Base-by-base conservation (phyloP, 2,329 filamentous ascomycete genomes). In the Fusarium praegraminearum region DNA sequence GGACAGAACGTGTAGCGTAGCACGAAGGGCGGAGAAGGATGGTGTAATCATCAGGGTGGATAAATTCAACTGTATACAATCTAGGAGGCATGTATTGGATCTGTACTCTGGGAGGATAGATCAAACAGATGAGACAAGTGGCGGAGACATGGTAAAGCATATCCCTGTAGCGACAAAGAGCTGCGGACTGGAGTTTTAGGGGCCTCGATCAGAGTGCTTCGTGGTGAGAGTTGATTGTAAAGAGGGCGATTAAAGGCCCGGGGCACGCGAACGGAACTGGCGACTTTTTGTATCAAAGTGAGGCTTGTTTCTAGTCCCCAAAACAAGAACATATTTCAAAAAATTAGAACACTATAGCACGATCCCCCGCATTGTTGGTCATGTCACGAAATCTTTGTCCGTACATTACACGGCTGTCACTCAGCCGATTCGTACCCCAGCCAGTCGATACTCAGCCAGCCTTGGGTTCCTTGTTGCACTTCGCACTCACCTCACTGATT, bases 401-500 rank as follows among this genome's bases (percentile, higher is more conserved):
- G 18, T 44, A 47, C 52, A 38, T 35, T 24, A 36, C 38, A 57
- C 32, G 12, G 38, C 54, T 15, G 24, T 41, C 33, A 44, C 20
- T 35, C 9, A 22, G 30, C 40, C 38, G 26, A 55, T 32, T 35
- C 18, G 22, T 36, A n/a, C 35, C 18, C 24, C 33, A 20, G 33
- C 26, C 32, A 26, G 38, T 45, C 32, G 40, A 50, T 28, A 16
- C 20, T 72, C 36, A 69, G 13, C 44, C 45, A 35, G 24, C 35
- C 43, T 50, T 51, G 24, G 49, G 26, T 26, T 58, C 51, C 38
- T 64, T 65, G 10, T 64, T 67, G 38, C 73, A 77, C 18, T 65
- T 64, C 9, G 75, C 74, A 15, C 69, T 74, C 18, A 82, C 79
- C 60, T 82, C 77, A 57, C 80, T 82, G 65, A 83, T 81, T 67